Conservation (phyloP, 192 early-diverging fungal species). For the Rhizoclosmatium globosum region DNA sequence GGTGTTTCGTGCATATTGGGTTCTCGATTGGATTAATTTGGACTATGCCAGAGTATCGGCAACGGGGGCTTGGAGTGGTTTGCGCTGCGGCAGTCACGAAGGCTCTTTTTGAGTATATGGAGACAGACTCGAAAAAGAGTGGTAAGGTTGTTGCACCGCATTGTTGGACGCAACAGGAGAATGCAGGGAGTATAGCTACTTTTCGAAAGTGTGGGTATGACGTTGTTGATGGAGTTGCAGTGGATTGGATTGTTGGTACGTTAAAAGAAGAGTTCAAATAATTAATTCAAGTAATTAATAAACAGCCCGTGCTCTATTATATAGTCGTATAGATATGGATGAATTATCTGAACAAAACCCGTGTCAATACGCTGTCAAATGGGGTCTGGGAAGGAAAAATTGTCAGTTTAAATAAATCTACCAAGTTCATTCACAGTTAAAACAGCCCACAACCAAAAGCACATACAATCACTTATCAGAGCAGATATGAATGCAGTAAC, state of each 20-base stretch:
- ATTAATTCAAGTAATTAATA: neutral
- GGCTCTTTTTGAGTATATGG: neutral
- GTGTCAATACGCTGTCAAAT: no score
- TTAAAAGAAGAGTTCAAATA: neutral
- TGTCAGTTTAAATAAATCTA: no score
- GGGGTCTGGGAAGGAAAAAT: no score
- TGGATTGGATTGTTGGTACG: constrained; percentile 7
- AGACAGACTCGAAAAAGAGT: neutral
- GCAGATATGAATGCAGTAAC: no score
- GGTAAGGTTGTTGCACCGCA: neutral
- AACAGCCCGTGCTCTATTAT: no score
- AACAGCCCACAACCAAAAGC: no score
- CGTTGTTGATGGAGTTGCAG: neutral
- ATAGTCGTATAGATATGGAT: no score
- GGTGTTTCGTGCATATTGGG: constrained; percentile 1
- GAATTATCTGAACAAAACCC: no score
- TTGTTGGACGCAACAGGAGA: constrained; percentile 3
- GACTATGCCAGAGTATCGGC: constrained; percentile 3
- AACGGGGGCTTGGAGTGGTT: neutral
- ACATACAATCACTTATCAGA: no score
- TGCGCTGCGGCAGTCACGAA: constrained; percentile 7
- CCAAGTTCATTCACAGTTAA: no score
- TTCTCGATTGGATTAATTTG: constrained; percentile 8
- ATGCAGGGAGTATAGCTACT: neutral
- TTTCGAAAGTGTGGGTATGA: neutral